Evolutionary conservation across 225 moss, liverwort and hornwort species (phyloP).

Genomic region (Takakia lepidozioides): DNA sequence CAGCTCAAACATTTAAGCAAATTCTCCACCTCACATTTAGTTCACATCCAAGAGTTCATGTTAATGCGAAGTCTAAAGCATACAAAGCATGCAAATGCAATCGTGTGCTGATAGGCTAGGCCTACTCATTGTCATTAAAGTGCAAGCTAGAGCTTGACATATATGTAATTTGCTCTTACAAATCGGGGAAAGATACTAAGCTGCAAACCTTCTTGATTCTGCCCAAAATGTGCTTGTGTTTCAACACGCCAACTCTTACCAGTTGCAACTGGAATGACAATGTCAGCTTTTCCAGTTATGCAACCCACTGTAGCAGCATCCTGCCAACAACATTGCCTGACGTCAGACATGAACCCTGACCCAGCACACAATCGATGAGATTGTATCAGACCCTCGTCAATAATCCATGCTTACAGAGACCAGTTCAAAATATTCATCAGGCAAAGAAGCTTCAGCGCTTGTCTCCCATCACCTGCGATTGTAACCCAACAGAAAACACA

Average conservation of each 20-base stretch:
- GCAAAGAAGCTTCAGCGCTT: slow-evolving; percentile 37
- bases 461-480: slow-evolving; percentile 57
- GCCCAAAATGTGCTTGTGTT: too few species aligned
- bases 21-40: too few species aligned
- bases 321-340: slow-evolving; percentile 16
- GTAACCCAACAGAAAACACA: neutral
- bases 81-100: too few species aligned
- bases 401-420: slow-evolving; percentile 41
- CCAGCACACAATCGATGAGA: neutral
- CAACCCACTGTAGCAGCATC: slow-evolving; percentile 59
- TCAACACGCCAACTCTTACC: slow-evolving; percentile 39
- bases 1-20: too few species aligned
- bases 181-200: too few species aligned
- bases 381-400: neutral
- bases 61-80: too few species aligned
- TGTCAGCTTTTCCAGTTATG: slow-evolving; percentile 45
- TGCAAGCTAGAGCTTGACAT: too few species aligned
- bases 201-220: too few species aligned
- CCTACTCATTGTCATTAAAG: too few species aligned
- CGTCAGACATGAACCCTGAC: neutral
- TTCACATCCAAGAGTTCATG: too few species aligned
- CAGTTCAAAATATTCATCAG: slow-evolving; percentile 58
- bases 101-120: too few species aligned
- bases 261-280: slow-evolving; percentile 57
- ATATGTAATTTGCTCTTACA: too few species aligned